Evolutionary conservation across 306 rosid species (phyloP), one percentile per base, ranked within the genome.

Genomic region (Medicago arabica): DNA sequence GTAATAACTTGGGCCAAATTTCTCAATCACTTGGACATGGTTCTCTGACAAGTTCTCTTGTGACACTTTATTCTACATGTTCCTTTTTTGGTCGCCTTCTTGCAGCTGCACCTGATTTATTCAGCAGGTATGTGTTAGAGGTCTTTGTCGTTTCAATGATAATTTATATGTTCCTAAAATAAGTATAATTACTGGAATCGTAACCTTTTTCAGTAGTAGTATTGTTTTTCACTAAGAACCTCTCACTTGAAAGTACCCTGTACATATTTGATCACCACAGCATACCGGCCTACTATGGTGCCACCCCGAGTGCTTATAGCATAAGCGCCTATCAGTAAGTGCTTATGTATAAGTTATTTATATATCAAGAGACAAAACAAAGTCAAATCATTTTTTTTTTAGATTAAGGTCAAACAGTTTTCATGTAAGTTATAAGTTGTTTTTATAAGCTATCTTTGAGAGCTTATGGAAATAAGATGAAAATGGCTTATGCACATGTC

Each of bases 71-170:
- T 75, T 93, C 98, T n/a, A 80, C 93, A 0, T 88, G 87, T 83
- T 89, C 96, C 70, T 93, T 93, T 92, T 91, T 93, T 21, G 97
- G 98, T 44, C 91, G 98, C 49, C 79, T 91, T 72, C 92, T 93
- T 49, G 82, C 97, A 1, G 98, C 96, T 13, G 72, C 88, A 67
- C 96, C 96, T 6, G 98, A 91, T 75, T 91, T 88, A 83, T 74
- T 93, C 25, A 85, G 72, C 6, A 59, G 85, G 96, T 93, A 89
- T 43, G 93, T 88, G 40, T 43, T 31, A 59, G 14, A 36, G 14
- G n/a, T 50, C 57, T 74, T 53, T 34, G 70, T 60, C 7, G 69
- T 17, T 59, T 36, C 8, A 16, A 39, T 19, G 28, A 12, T 25
- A 28, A 10, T 40, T 50, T 61, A 19, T n/a, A 16, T 40, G 28